phyloP scores from a whole-genome alignment of 2,329 filamentous ascomycete species.

The Bipolaris cookei region DNA sequence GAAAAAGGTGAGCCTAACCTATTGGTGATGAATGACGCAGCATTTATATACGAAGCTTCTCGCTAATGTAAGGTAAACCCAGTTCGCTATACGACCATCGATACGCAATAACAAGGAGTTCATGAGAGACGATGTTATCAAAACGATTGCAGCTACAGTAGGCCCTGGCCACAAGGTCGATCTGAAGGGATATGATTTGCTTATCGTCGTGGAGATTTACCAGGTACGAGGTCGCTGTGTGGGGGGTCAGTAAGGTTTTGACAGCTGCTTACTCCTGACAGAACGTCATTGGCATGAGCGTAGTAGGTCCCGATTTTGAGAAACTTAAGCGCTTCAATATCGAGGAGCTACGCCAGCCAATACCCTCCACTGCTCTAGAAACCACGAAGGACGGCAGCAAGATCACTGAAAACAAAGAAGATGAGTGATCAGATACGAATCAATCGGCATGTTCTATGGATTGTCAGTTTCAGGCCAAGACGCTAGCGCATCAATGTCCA shows the following conservation, averaged over 20 bases:
- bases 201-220: conserved; percentile 81
- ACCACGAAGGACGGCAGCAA: conserved; percentile 7
- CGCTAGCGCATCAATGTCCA: conserved; percentile 13
- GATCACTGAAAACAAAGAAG: conserved; percentile 28
- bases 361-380: conserved; percentile 19
- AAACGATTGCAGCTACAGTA: conserved; percentile 70
- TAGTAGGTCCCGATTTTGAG: conserved; percentile 77
- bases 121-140: conserved; percentile 72
- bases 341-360: conserved; percentile 70
- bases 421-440: conserved; percentile 24
- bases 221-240: conserved; percentile 64
- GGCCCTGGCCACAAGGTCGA: conserved; percentile 75
- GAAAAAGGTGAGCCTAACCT: conserved; percentile 57
- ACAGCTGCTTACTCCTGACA: conserved; percentile 48
- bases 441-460: conserved; percentile 2
- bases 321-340: conserved; percentile 78
- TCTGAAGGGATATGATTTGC: conserved; percentile 76
- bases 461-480: conserved; percentile 6
- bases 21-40: conserved; percentile 15
- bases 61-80: conserved; percentile 25
- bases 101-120: conserved; percentile 75
- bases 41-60: conserved; percentile 14
- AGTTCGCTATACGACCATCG: conserved; percentile 87
- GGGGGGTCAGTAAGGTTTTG: conserved; percentile 7
- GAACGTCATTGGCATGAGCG: conserved; percentile 79